Base-by-base conservation (phyloP, 805 yeast genomes). In the Tetrapisispora taiwanensis region DNA sequence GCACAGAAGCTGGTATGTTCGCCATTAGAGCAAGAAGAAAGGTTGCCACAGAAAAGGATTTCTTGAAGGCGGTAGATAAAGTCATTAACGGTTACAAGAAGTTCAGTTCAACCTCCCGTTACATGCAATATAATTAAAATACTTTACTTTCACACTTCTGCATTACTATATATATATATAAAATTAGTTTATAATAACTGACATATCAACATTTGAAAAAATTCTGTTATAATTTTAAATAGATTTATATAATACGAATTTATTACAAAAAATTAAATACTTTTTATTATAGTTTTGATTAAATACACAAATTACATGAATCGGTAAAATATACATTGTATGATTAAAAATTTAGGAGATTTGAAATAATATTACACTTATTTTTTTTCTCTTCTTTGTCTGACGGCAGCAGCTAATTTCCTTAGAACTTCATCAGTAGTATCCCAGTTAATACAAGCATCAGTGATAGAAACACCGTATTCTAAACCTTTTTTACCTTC, bases 1-100 rank as follows among this genome's bases (percentile, higher is more conserved):
- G 98, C 67, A 92, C 98, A 1, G 99, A 92, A 67, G 98, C 98
- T 3, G 99, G 99, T 58, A 92, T 92, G 98, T 92, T 89, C 73
- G 98, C 99, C 37, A 92, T 92, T 45, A 79, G 99, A 58, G 96
- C 97, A 17, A 80, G 99, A 68, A 78, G 98, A 71, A 92, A 92
- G 72, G 96, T 92, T 36, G 97, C 98, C 32, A 83, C 95, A 24
- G 99, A 92, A 65, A 92, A 92, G 73, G 99, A 92, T 66, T 92
- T 92, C 74, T 72, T 92, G 58, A 88, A 90, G 55, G 95, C 98
- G 30, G 99, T 92, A 38, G 98, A 92, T 58, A 92, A 92, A 73
- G 99, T 92, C 48, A 92, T 92, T 60, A 92, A 90, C 75, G 97
- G 98, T 58, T 90, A 92, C 72, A 80, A 89, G 80, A 94, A 92